phyloP scores from a whole-genome alignment of 106 monocot genomes.

The Posidonia australis region DNA sequence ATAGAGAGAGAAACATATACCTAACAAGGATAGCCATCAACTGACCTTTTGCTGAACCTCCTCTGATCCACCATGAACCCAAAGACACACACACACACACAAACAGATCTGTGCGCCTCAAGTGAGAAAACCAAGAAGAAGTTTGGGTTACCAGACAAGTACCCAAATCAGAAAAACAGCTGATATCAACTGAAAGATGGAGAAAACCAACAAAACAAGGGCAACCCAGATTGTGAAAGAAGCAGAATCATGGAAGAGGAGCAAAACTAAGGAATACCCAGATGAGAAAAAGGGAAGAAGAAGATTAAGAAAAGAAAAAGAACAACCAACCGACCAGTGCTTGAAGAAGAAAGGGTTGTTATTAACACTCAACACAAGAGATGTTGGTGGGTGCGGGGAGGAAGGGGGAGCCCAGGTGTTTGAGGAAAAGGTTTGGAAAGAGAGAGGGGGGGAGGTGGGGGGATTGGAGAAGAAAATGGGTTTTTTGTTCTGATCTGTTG shows the following conservation, averaged over 20 bases:
- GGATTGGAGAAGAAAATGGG: constrained; percentile 6
- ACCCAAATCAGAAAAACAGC: background rate
- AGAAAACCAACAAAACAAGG: background rate
- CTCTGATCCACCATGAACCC: constrained; percentile 4
- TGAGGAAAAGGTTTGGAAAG: background rate
- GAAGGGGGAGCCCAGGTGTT: background rate
- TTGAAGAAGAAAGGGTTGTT: background rate
- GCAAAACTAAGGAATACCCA: constrained; percentile 8
- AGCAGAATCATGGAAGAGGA: background rate
- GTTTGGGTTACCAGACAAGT: background rate
- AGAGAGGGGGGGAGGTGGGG: constrained; percentile 1
- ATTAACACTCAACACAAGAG: background rate
- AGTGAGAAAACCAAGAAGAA: background rate
- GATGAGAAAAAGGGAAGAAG: constrained; percentile 4
- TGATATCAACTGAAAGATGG: background rate
- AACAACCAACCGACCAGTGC: background rate
- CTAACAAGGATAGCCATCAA: background rate
- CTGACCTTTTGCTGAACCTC: constrained; percentile 8
- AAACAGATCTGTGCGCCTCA: background rate
- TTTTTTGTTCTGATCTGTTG: constrained; percentile 30
- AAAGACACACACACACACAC: constrained; percentile 1
- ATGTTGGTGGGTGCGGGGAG: background rate
- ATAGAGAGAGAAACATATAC: background rate
- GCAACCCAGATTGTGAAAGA: background rate
- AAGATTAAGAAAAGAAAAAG: background rate